Conservation (phyloP, 805 yeast genomes). For the Kazachstania kunashirensis region DNA sequence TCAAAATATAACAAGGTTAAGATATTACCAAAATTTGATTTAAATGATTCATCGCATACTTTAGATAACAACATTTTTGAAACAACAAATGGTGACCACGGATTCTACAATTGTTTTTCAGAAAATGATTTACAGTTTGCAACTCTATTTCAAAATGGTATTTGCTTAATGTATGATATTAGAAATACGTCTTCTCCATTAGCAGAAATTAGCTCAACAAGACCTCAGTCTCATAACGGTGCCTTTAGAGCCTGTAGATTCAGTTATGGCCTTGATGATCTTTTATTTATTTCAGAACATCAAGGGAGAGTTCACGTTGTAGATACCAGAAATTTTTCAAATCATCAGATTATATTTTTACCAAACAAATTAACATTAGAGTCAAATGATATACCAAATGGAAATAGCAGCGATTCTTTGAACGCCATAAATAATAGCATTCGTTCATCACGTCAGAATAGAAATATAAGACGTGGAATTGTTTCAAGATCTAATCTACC, state of each 20-base stretch:
- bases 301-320: conserved; percentile 78
- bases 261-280: conserved; percentile 60
- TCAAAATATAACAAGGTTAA: conserved; percentile 24
- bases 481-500: too few species aligned
- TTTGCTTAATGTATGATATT: conserved; percentile 65
- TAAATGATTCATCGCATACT: conserved; percentile 19
- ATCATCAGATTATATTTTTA: conserved; percentile 66
- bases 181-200: conserved; percentile 50
- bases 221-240: conserved; percentile 45
- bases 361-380: conserved; percentile 33
- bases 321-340: conserved; percentile 62
- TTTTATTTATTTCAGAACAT: conserved; percentile 72
- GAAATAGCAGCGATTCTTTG: background rate
- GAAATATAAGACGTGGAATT: too few species aligned
- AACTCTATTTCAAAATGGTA: conserved; percentile 79
- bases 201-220: conserved; percentile 48
- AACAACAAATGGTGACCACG: conserved; percentile 57
- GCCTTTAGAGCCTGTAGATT: conserved; percentile 61
- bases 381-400: background rate
- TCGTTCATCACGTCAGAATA: too few species aligned
- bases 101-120: conserved; percentile 73
- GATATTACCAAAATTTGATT: conserved; percentile 24
- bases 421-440: background rate
- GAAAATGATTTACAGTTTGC: conserved; percentile 68
- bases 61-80: conserved; percentile 33